phyloP scores from a whole-genome alignment of 306 rosid genomes.

The Cucurbita moschata region DNA sequence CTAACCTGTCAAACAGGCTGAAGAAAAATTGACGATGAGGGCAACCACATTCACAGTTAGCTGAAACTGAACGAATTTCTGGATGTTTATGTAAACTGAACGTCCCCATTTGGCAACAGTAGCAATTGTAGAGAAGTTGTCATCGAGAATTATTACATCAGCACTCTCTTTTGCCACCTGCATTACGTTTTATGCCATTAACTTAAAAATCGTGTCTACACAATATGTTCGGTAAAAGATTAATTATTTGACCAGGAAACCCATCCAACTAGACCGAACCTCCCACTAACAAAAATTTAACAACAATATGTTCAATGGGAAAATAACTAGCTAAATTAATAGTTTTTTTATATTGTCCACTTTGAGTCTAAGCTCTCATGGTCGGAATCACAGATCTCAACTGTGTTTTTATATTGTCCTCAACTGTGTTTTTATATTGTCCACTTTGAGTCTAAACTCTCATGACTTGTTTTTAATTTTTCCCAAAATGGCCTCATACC shows the following conservation, averaged over 20 bases:
- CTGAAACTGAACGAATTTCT: conserved; percentile 97
- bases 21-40: conserved; percentile 82
- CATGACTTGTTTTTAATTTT: no score
- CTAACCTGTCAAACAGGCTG: conserved; percentile 90
- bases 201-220: background rate
- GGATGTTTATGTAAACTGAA: conserved; percentile 89
- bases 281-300: background rate
- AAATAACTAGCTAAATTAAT: background rate
- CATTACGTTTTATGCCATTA: conserved; percentile 13
- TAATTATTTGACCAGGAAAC: background rate
- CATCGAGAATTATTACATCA: conserved; percentile 86
- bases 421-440: no score
- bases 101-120: conserved; percentile 99
- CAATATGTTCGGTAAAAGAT: background rate
- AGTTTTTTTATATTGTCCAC: no score
- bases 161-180: conserved; percentile 99
- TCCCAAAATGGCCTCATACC: no score
- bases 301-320: background rate
- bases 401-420: no score
- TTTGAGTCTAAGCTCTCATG: no score
- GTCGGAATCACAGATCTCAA: no score
- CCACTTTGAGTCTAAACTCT: no score
- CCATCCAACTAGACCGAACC: background rate
- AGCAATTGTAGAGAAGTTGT: conserved; percentile 88
- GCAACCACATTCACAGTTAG: conserved; percentile 93